These are phyloP conservation scores for Odontarrhena argentea DNA, from an alignment of 345 rosid species.

Conservation along the genomic window DNA sequence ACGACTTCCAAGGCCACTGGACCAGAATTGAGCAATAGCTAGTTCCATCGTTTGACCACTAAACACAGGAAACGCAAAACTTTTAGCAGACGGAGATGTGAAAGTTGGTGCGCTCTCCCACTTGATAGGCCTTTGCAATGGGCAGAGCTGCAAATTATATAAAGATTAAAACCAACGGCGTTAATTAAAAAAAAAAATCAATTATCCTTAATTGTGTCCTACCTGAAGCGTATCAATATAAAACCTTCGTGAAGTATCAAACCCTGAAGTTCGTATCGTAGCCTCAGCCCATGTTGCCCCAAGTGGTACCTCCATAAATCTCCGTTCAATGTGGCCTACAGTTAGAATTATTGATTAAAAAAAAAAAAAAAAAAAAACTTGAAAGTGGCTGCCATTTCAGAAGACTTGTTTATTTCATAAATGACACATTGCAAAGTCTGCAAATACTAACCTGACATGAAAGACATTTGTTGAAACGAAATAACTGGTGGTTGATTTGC, in stretches of 20 bases:
- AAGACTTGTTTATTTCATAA: slow-evolving; percentile 16
- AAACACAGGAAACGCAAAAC: slow-evolving; percentile 76
- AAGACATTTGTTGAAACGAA: slow-evolving; percentile 75
- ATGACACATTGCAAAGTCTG: slow-evolving; percentile 27
- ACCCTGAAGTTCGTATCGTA: slow-evolving; percentile 74
- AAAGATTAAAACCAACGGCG: slow-evolving; percentile 41
- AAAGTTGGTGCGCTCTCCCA: slow-evolving; percentile 78
- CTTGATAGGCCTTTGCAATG: slow-evolving; percentile 85
- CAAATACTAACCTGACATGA: slow-evolving; percentile 65
- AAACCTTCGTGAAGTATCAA: slow-evolving; percentile 85
- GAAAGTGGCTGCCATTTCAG: slow-evolving; percentile 1
- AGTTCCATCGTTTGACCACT: slow-evolving; percentile 95
- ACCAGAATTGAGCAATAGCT: slow-evolving; percentile 95
- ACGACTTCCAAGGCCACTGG: slow-evolving; percentile 95
- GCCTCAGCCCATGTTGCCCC: slow-evolving; percentile 99
- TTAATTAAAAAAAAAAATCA: background rate
- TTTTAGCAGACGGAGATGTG: slow-evolving; percentile 80
- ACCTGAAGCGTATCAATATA: slow-evolving; percentile 94
- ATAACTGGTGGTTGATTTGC: slow-evolving; percentile 65
- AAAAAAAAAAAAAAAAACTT: slow-evolving; percentile 19
- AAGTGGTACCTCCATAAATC: slow-evolving; percentile 78
- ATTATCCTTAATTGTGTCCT: slow-evolving; percentile 24
- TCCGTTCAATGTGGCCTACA: slow-evolving; percentile 88
- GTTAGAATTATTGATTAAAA: slow-evolving; percentile 28
- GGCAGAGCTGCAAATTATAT: slow-evolving; percentile 70